Base-by-base conservation (phyloP, 371 early-diverging fungal species). In the Furculomyces boomerangus region DNA sequence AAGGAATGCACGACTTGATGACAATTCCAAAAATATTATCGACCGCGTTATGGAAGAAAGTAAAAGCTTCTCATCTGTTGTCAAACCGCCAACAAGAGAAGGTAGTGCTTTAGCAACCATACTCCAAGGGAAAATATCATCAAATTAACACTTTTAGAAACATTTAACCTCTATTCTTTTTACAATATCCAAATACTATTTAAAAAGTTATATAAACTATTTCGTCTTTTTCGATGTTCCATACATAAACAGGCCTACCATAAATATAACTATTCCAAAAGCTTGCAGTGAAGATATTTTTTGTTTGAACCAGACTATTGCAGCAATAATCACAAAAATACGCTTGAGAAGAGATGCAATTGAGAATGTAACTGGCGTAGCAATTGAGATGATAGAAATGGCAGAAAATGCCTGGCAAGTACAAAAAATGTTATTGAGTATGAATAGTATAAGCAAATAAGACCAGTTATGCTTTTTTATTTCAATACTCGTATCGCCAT, bases 261-360 rank as follows among this genome's bases (percentile, higher is more conserved):
- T 87, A 0, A 90, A 86, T 57, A 90, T 54, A 16, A 71, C 45
- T 39, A 93, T 82, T 30, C 93, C 93, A 35, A 78, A 52, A 22
- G 72, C 74, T 61, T 93, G 90, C 0, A 74, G 60, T 0, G 67
- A 37, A 8, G 73, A 67, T 1, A 87, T 75, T 3, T 72, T 70
- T 58, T 90, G 88, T 26, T 80, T 80, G 65, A 88, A 88, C 75
- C 84, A 93, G 3, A 88, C 35, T 39, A 93, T 86, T 53, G 79
- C 75, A 50, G 84, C 82, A 30, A 78, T 78, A 62, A 93, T 90
- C 31, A 93, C 90, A 57, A 88, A 77, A 41, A 93, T 86, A 30
- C 93, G 78, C 69, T 93, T 93, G 55, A 88, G 68, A 53, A 93
- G 72, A 10, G 84, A 82, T 5, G 85, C 81, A 56, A 93, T 86